Conservation (phyloP, 352 stramenopile species). For the Poterioochromonas sp. region DNA sequence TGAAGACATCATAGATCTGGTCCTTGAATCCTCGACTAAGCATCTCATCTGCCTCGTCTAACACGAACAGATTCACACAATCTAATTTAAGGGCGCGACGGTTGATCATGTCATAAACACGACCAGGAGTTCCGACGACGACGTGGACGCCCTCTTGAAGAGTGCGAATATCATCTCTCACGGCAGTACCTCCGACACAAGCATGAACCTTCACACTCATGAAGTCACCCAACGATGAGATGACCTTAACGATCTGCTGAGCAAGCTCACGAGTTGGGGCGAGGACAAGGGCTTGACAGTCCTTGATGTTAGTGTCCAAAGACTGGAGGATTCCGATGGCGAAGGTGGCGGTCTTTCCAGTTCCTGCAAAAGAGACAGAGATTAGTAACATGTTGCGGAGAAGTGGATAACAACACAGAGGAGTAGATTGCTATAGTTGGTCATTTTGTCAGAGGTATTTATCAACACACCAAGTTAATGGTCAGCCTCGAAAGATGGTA, state of each 20-base stretch:
- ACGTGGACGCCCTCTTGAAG: constrained; percentile 95
- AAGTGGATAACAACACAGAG: not conserved
- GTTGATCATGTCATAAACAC: constrained; percentile 99
- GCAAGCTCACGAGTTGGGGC: constrained; percentile 97
- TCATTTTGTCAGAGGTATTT: constrained; percentile 47
- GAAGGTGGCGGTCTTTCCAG: constrained; percentile 98
- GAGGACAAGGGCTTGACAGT: constrained; percentile 96
- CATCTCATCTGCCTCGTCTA: constrained; percentile 99
- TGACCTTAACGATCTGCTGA: constrained; percentile 98
- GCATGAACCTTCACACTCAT: constrained; percentile 94
- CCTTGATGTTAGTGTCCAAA: constrained; percentile 83
- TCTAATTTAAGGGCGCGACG: constrained; percentile 84
- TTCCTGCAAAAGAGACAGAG: constrained; percentile 51
- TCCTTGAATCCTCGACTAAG: constrained; percentile 98
- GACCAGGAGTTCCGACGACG: constrained; percentile 93
- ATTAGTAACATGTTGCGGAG: not conserved
- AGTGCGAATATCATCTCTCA: constrained; percentile 95
- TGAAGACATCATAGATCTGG: constrained; percentile 99
- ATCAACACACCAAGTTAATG: constrained; percentile 40
- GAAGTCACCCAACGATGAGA: constrained; percentile 70
- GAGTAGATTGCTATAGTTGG: constrained; percentile 2
- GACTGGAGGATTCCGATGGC: constrained; percentile 95
- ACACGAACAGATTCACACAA: constrained; percentile 89
- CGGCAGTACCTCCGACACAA: constrained; percentile 93
- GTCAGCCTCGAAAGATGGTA: constrained; percentile 50